Percentiles rank a stretch among this genome's conserved stretches.
These are phyloP conservation scores for Melampsora larici-populina DNA, from an alignment of 1,284 basidiomycete species.

Conservation along the genomic window DNA sequence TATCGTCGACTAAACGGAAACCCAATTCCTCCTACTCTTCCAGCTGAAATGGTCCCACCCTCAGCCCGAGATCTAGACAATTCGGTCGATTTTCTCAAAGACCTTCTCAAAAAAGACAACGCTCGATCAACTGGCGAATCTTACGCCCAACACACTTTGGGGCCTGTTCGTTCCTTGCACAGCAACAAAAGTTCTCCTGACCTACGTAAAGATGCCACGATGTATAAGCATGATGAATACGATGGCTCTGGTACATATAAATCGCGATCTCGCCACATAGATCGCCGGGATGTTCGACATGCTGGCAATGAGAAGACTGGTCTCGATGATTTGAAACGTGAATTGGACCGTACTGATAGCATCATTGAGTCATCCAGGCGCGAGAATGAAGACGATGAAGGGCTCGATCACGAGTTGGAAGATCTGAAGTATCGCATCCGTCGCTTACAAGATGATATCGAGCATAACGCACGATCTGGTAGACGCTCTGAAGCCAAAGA, in stretches of 20 bases:
- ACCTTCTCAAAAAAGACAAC: slow-evolving; percentile 83
- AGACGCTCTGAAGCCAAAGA: slow-evolving; percentile 72
- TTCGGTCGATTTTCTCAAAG: slow-evolving; percentile 86
- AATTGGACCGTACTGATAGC: slow-evolving; percentile 74
- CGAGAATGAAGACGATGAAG: slow-evolving; percentile 75
- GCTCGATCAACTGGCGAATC: slow-evolving; percentile 47
- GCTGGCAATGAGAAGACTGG: slow-evolving; percentile 71
- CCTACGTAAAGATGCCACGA: slow-evolving; percentile 77
- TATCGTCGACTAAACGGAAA: slow-evolving; percentile 91
- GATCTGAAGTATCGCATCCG: slow-evolving; percentile 82
- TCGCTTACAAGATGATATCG: slow-evolving; percentile 87
- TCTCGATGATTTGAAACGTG: slow-evolving; percentile 79
- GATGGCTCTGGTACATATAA: slow-evolving; percentile 67
- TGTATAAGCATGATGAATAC: slow-evolving; percentile 78
- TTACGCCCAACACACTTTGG: slow-evolving; percentile 37
- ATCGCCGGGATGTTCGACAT: slow-evolving; percentile 75
- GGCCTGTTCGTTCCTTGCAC: slow-evolving; percentile 40
- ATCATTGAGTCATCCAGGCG: slow-evolving; percentile 73
- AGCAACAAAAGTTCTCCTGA: slow-evolving; percentile 56
- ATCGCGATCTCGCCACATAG: slow-evolving; percentile 79
- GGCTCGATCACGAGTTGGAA: slow-evolving; percentile 80
- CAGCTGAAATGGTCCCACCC: slow-evolving; percentile 84
- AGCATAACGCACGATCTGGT: slow-evolving; percentile 75
- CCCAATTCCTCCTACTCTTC: slow-evolving; percentile 78
- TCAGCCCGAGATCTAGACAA: slow-evolving; percentile 85